Evolutionary conservation across 495 filamentous ascomycete species (phyloP).

Genomic region (Daldinia bambusicola): DNA sequence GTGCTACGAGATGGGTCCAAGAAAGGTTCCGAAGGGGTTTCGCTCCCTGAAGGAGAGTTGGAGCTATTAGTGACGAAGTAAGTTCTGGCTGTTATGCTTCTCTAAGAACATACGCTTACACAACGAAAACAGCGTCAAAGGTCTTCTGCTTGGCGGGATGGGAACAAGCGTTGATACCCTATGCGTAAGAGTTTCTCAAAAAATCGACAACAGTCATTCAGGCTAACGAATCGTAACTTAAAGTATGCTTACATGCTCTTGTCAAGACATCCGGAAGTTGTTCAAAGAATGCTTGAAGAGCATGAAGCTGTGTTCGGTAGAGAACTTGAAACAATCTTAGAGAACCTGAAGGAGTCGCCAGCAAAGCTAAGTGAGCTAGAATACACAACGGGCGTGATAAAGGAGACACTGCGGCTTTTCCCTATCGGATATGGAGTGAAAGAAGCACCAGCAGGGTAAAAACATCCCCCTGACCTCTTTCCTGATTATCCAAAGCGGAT

Average conservation of each 20-base stretch:
- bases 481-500: not conserved
- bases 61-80: not conserved
- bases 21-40: not conserved
- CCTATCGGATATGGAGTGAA: not conserved
- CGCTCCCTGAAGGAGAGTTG: not conserved
- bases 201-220: not conserved
- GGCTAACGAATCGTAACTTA: not conserved
- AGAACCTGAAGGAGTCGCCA: not conserved
- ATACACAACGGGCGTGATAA: not conserved
- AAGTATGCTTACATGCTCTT: constrained; percentile 1
- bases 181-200: not conserved
- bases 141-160: not conserved
- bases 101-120: not conserved
- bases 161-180: not conserved
- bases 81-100: not conserved
- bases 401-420: not conserved
- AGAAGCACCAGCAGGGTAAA: not conserved
- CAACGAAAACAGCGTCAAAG: not conserved
- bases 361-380: not conserved
- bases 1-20: constrained; percentile 13
- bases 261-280: not conserved
- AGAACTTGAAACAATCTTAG: not conserved
- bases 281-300: not conserved
- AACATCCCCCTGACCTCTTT: not conserved
- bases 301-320: not conserved